Evolutionary conservation across 139 green algal species (phyloP), one percentile per base, ranked within the genome.

Genomic region (Chlorella sp.): DNA sequence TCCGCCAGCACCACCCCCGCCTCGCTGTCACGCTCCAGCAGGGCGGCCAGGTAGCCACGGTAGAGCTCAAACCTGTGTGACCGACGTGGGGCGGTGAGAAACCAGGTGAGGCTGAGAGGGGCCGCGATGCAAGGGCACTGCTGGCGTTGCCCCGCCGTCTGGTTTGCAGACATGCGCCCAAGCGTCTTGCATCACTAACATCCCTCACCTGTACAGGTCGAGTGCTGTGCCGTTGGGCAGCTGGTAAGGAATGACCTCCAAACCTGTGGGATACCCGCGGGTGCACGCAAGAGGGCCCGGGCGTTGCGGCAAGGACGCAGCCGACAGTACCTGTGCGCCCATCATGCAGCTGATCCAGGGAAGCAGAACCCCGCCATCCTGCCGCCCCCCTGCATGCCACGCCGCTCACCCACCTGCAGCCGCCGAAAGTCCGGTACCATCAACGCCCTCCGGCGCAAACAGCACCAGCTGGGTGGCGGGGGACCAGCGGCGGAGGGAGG

Each of bases 21-120:
- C 78, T 74, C 78, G 41, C 78, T 74, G 78, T 83, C 63, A 39
- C 78, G 63, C 63, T 64, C 60, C 36, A 73, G 36, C 57, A 82
- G 78, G 25, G 28, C 39, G 1, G 13, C 18, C 18, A 83, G 78
- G 39, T 74, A 83, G n/a, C 41, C 38, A 9, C 32, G 44, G 63
- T 74, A 83, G 41, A 83, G 78, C 78, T 83, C 78, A 74, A 83
- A 83, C 78, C 78, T 83, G 78, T n/a, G 16, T n/a, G n/a, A n/a
- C n/a, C n/a, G n/a, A n/a, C n/a, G n/a, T n/a, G n/a, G n/a, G n/a
- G n/a, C n/a, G n/a, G n/a, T n/a, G n/a, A n/a, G n/a, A n/a, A n/a
- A n/a, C n/a, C n/a, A n/a, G n/a, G n/a, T n/a, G n/a, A n/a, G n/a
- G n/a, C n/a, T n/a, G n/a, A n/a, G n/a, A n/a, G n/a, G n/a, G n/a